Evolutionary conservation across 139 green algal genomes (phyloP).

Genomic region (Haematococcus lacustris): DNA sequence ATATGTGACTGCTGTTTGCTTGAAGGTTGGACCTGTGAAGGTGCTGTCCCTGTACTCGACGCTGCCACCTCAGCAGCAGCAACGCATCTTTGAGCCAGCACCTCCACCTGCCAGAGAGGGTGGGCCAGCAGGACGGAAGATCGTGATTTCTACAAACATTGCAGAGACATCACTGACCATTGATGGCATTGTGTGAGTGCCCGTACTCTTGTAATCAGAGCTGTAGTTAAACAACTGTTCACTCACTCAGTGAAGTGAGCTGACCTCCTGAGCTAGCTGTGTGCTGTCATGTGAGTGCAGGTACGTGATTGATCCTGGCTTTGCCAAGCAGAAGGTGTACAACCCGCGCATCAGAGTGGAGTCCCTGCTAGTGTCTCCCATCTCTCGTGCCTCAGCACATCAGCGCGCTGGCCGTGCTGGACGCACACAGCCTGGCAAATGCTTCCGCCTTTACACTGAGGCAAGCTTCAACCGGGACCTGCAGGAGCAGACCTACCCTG

Average conservation of each 20-base stretch:
- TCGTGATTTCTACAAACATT: slow-evolving; percentile 98
- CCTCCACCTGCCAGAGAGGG: slow-evolving; percentile 47
- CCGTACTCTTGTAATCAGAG: too few relatives aligned
- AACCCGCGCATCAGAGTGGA: slow-evolving; percentile 96
- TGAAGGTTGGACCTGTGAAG: slow-evolving; percentile 79
- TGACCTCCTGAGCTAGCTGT: too few relatives aligned
- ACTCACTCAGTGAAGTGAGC: too few relatives aligned
- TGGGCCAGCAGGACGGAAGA: slow-evolving; percentile 84
- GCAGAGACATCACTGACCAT: slow-evolving; percentile 98
- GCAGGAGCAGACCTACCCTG: slow-evolving; percentile 98
- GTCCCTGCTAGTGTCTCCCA: slow-evolving; percentile 95
- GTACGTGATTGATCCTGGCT: slow-evolving; percentile 96
- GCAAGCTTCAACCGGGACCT: slow-evolving; percentile 91
- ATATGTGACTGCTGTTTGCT: not conserved
- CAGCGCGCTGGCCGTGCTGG: slow-evolving; percentile 92
- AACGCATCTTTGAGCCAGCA: slow-evolving; percentile 91
- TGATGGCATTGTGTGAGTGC: slow-evolving; percentile 97
- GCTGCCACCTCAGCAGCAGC: slow-evolving; percentile 90
- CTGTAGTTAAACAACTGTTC: too few relatives aligned
- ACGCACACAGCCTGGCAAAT: slow-evolving; percentile 93
- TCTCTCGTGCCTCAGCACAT: slow-evolving; percentile 88
- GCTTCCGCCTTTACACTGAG: slow-evolving; percentile 98
- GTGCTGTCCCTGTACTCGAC: slow-evolving; percentile 96
- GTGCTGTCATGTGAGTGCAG: too few relatives aligned
- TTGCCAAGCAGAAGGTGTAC: slow-evolving; percentile 99